Conservation (phyloP, 495 filamentous ascomycete species). For the Talaromyces stipitatus region DNA sequence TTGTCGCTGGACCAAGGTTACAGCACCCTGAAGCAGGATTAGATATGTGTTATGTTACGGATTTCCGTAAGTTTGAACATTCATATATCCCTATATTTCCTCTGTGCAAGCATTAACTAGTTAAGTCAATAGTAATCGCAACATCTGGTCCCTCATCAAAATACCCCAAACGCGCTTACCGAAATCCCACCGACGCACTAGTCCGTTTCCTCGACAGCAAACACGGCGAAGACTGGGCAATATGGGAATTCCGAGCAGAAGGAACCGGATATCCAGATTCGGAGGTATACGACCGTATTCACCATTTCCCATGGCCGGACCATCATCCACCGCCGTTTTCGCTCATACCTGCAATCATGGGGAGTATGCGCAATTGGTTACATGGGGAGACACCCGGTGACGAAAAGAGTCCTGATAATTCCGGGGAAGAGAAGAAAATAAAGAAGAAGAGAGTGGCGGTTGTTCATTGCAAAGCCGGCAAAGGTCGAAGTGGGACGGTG, state of each 20-base stretch:
- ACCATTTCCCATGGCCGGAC: conserved; percentile 93
- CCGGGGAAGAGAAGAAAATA: conserved; percentile 7
- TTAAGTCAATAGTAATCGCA: conserved; percentile 46
- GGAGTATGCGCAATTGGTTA: conserved; percentile 83
- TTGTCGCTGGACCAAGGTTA: conserved; percentile 71
- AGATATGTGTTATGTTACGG: conserved; percentile 92
- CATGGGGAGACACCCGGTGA: conserved; percentile 34
- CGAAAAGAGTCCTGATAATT: conserved; percentile 9
- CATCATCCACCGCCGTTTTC: conserved; percentile 94
- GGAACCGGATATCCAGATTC: conserved; percentile 90
- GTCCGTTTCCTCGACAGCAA: conserved; percentile 79
- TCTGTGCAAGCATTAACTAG: not conserved
- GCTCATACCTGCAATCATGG: conserved; percentile 80
- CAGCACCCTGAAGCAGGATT: conserved; percentile 80
- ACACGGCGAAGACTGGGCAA: conserved; percentile 77
- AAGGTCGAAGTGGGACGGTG: conserved; percentile 87
- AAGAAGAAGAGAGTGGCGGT: conserved; percentile 63
- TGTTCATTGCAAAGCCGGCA: conserved; percentile 96
- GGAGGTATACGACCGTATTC: conserved; percentile 74
- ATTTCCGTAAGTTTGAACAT: conserved; percentile 46
- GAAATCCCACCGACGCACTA: conserved; percentile 80
- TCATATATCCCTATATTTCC: not conserved
- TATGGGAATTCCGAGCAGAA: conserved; percentile 97
- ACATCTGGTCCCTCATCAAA: conserved; percentile 81
- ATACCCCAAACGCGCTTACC: conserved; percentile 84